These are phyloP conservation scores for Anisodus acutangulus DNA, from an alignment of 257 asterid genomes.

Conservation along the genomic window DNA sequence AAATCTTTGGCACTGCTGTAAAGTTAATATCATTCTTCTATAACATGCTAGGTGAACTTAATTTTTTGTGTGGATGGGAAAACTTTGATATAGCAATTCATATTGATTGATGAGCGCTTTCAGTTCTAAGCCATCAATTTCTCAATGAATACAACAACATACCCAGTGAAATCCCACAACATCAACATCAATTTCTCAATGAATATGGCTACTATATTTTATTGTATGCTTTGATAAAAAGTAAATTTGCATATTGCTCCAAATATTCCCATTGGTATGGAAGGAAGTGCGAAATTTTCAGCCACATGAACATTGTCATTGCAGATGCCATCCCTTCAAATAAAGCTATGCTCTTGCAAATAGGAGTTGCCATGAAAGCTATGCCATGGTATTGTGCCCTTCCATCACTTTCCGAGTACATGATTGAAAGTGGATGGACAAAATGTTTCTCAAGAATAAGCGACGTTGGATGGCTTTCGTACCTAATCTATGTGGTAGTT, in stretches of 20 bases:
- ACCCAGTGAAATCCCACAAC: too few relatives aligned
- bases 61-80: neutral
- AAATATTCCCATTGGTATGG: neutral
- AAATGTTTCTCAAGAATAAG: conserved; percentile 73
- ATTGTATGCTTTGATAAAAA: neutral
- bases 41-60: neutral
- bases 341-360: conserved; percentile 87
- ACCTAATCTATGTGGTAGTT: conserved; percentile 48
- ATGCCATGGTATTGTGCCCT: conserved; percentile 91
- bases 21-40: neutral
- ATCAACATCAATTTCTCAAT: neutral
- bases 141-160: neutral
- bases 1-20: neutral
- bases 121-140: neutral
- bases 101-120: neutral
- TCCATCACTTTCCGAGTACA: conserved; percentile 83
- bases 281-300: neutral
- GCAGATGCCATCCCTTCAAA: conserved; percentile 88
- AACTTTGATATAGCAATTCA: neutral
- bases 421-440: conserved; percentile 94
- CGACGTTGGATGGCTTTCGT: conserved; percentile 67
- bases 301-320: conserved; percentile 38
- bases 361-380: conserved; percentile 95
- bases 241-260: neutral
- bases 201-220: neutral